Evolutionary conservation across 164 flowering plant species (phyloP), one percentile per base, ranked within the genome.

Genomic region (Sedum album): DNA sequence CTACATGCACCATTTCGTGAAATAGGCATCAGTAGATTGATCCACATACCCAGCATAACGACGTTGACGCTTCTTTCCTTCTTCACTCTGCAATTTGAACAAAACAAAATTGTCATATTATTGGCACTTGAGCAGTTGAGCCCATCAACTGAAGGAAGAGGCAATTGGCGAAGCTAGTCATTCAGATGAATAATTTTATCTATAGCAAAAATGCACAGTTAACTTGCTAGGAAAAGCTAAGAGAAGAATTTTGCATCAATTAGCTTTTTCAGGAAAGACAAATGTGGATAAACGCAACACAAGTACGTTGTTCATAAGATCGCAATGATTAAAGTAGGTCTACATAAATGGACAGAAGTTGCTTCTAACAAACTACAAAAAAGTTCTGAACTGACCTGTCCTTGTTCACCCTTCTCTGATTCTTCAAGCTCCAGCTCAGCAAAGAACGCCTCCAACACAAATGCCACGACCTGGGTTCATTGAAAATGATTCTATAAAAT

Each of bases 391-490:
- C 90, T 65, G 31, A 90, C 93, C 90, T 85, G 66, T 70, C 62
- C 69, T 13, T 75, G 76, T 72, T 75, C 86, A 69, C 79, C 67
- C 18, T 74, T 80, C 71, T 77, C 78, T 46, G 83, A 60, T 5
- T 66, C 36, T 70, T 94, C 95, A 15, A 94, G 78, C 5, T 91
- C 96, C 85, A 86, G 76, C 81, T 91, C 95, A 70, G 96, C 85
- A 80, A 91, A 91, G 81, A 94, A 94, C 55, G 97, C 95, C 79
- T 91, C 97, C 83, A 94, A 79, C 48, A 94, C 95, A 82, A 91
- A 89, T 68, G 97, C 94, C 46, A 88, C 85, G 67, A 94, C 85
- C 98, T 93, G 88, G 38, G 3, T 35, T 67, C 41, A 44, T 39
- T 20, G 28, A 55, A 31, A 17, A 26, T 36, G n/a, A n/a, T 46